Conservation (phyloP, 2,329 filamentous ascomycete genomes). For the Acrodontium crateriforme region DNA sequence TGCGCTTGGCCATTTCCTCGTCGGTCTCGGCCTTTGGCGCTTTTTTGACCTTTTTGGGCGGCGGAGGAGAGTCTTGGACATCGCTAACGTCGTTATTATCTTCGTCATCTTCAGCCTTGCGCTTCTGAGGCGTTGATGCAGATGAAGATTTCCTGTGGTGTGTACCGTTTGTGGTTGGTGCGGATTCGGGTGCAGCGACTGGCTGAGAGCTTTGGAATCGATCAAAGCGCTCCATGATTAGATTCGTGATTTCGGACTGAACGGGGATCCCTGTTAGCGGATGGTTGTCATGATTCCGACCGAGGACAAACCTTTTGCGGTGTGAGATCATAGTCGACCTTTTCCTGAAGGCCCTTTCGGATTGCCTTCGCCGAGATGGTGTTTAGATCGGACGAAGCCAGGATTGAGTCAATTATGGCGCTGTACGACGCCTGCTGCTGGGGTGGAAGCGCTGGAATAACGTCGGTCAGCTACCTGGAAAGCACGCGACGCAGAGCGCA, state of each 20-base stretch:
- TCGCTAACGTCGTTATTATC: conserved; percentile 28
- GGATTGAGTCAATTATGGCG: conserved; percentile 48
- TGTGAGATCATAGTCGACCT: conserved; percentile 46
- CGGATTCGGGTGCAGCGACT: conserved; percentile 22
- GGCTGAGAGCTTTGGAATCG: conserved; percentile 26
- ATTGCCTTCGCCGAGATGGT: conserved; percentile 53
- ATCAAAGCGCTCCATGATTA: conserved; percentile 39
- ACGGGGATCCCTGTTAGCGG: background rate
- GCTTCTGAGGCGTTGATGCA: conserved; percentile 24
- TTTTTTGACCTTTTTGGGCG: conserved; percentile 24
- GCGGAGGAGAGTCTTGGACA: conserved; percentile 26
- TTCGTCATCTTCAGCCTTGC: conserved; percentile 18
- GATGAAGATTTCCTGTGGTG: conserved; percentile 17
- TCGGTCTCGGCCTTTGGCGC: conserved; percentile 59
- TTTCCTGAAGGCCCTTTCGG: conserved; percentile 47
- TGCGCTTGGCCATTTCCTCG: conserved; percentile 68
- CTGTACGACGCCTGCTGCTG: conserved; percentile 28
- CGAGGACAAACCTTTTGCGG: conserved; percentile 40
- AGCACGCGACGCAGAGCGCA: too few relatives aligned
- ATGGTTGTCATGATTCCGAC: background rate
- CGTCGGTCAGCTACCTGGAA: too few relatives aligned
- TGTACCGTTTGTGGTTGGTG: conserved; percentile 25
- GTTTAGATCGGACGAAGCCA: conserved; percentile 45
- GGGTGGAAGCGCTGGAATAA: conserved; percentile 19
- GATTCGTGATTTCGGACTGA: conserved; percentile 30